Base-by-base conservation (phyloP, 257 asterid species). In the Avicennia marina region DNA sequence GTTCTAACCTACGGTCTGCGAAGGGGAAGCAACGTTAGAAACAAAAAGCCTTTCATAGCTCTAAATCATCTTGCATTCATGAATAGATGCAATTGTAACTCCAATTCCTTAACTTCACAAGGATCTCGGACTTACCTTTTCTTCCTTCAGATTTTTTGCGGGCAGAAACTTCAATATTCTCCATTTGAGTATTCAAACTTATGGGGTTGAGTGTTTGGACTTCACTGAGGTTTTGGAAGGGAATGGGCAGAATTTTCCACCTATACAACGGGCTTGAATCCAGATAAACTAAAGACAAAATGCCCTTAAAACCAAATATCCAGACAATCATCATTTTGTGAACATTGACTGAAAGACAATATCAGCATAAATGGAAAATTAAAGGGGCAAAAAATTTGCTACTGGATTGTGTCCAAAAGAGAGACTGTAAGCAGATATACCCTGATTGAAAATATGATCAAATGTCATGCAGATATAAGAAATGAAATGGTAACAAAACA, bases 191-290 rank as follows among this genome's bases (percentile, higher is more conserved):
- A 34, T 73, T 70, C 64, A 56, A 61, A 68, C 69, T 42, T 65
- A 76, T 29, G 45, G 81, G 75, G 71, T 70, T 64, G 51, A 70
- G 47, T 10, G 70, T 53, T 59, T 12, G 75, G 48, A 69, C 70
- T 47, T 86, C 90, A 22, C 73, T 77, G 53, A 83, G 64, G 60
- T 85, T 78, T 60, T 75, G 83, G 16, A 91, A 59, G 48, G 90
- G 81, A 73, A 91, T 64, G 6, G 90, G 80, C 69, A 72, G 63
- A 85, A 83, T 83, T 74, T 78, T 83, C 98, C 98, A 91, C 27
- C 80, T 75, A 52, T 66, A 50, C 72, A 88, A 70, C 26, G 86
- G 84, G 67, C 62, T 72, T 25, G 73, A 76, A 56, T 80, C 89
- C 52, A 91, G 42, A 67, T 83, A 80, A 58, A 91, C 94, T 52